Evolutionary conservation across 306 rosid species (phyloP).

Genomic region (Rosa multiflora): DNA sequence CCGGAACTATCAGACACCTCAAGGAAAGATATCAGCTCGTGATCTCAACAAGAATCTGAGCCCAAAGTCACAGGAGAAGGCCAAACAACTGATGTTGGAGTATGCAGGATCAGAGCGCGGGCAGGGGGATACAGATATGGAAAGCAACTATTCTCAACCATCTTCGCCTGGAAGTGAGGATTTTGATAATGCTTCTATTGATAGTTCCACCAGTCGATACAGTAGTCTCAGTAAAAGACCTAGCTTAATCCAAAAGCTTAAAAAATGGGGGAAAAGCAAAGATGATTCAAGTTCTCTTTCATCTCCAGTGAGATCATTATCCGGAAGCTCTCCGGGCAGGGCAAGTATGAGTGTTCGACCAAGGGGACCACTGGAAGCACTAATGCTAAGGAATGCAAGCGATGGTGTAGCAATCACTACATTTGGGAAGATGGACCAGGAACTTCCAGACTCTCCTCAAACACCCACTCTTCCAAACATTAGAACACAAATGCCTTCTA

Average conservation of each 20-base stretch:
- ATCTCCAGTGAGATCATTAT: slow-evolving; percentile 64
- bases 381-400: slow-evolving; percentile 80
- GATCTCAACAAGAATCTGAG: slow-evolving; percentile 81
- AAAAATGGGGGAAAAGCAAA: slow-evolving; percentile 85
- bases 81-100: slow-evolving; percentile 88
- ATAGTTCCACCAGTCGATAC: slow-evolving; percentile 67
- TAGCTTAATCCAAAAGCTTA: slow-evolving; percentile 75
- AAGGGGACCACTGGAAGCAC: slow-evolving; percentile 76
- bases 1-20: slow-evolving; percentile 64
- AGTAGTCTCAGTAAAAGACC: slow-evolving; percentile 74
- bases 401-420: slow-evolving; percentile 80
- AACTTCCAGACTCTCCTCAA: slow-evolving; percentile 56
- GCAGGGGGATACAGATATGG: slow-evolving; percentile 91
- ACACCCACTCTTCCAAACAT: slow-evolving; percentile 52
- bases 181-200: slow-evolving; percentile 82
- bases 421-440: slow-evolving; percentile 71
- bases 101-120: slow-evolving; percentile 96
- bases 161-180: slow-evolving; percentile 99
- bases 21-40: slow-evolving; percentile 76
- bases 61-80: slow-evolving; percentile 87
- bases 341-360: slow-evolving; percentile 58
- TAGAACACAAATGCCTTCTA: slow-evolving; percentile 50
- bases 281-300: slow-evolving; percentile 67
- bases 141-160: slow-evolving; percentile 92
- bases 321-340: slow-evolving; percentile 72